Evolutionary conservation across 2,329 filamentous ascomycete species (phyloP).

Genomic region (Colletotrichum tofieldiae): DNA sequence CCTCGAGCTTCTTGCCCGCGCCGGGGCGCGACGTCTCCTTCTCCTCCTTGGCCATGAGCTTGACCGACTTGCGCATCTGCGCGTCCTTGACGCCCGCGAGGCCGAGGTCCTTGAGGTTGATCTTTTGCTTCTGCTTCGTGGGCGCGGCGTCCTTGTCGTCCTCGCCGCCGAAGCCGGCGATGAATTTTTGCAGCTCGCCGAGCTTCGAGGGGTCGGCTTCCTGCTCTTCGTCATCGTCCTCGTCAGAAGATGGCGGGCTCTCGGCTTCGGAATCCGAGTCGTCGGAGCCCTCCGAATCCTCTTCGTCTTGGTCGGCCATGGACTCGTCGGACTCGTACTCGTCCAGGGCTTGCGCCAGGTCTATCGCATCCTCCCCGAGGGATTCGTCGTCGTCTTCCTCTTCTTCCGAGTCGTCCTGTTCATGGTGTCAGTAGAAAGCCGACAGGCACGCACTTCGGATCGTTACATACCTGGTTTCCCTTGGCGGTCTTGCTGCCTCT

Average conservation of each 20-base stretch:
- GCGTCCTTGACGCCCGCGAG: conserved; percentile 81
- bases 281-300: conserved; percentile 52
- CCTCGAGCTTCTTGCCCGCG: conserved; percentile 78
- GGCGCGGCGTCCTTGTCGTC: conserved; percentile 61
- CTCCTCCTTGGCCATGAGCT: conserved; percentile 78
- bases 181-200: conserved; percentile 77
- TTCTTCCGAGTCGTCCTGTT: conserved; percentile 73
- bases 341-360: conserved; percentile 71
- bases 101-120: conserved; percentile 82
- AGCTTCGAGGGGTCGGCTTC: conserved; percentile 70
- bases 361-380: conserved; percentile 72
- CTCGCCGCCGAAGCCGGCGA: conserved; percentile 77
- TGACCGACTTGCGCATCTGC: conserved; percentile 83
- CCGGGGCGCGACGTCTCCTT: conserved; percentile 62
- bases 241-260: conserved; percentile 65
- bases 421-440: conserved; percentile 61
- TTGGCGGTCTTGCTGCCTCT: conserved; percentile 61
- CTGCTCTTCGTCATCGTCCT: conserved; percentile 64
- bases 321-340: conserved; percentile 66
- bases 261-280: conserved; percentile 61
- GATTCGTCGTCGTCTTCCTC: conserved; percentile 70
- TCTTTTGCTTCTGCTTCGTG: conserved; percentile 64
- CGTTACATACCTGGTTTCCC: conserved; percentile 45
- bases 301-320: conserved; percentile 56
- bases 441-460: neutral